A percentile compares a stretch with the other conserved stretches of the same genome.
Evolutionary conservation across 2,329 filamentous ascomycete species (phyloP).

Genomic region (Aquanectria penicillioides): DNA sequence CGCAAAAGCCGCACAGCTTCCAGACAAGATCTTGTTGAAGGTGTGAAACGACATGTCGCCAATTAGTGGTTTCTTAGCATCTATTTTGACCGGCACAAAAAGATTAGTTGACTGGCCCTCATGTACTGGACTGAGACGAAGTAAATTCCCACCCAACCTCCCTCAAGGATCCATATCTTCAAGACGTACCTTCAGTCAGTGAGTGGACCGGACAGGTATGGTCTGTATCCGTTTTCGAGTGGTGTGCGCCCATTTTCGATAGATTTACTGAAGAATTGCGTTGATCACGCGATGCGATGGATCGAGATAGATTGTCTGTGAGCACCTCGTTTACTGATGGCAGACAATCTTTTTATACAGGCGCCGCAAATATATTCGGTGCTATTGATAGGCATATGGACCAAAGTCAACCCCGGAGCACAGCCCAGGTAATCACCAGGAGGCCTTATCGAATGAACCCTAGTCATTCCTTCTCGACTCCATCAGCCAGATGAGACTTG

Average conservation of each 20-base stretch:
- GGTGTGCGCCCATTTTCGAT: constrained; percentile 6
- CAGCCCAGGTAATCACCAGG: background rate
- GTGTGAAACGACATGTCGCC: constrained; percentile 25
- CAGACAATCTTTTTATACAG: no score
- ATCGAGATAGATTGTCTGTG: background rate
- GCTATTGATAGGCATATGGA: no score
- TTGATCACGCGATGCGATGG: background rate
- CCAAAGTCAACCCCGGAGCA: background rate
- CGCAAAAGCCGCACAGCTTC: constrained; percentile 28
- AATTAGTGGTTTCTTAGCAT: constrained; percentile 23
- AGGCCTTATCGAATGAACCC: background rate
- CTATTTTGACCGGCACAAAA: background rate
- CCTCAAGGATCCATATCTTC: no score
- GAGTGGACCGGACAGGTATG: constrained; percentile 12
- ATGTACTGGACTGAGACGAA: no score
- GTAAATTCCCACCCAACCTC: background rate
- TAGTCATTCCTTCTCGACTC: background rate
- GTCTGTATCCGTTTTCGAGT: constrained; percentile 9
- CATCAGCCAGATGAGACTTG: background rate
- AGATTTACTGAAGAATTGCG: background rate
- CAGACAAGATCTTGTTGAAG: constrained; percentile 31
- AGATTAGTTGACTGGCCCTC: background rate
- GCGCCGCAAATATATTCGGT: no score
- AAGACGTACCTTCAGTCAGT: constrained; percentile 6
- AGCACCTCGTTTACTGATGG: no score